phyloP scores from a whole-genome alignment of 495 filamentous ascomycete genomes.

The Trichocladium uniseriatum region DNA sequence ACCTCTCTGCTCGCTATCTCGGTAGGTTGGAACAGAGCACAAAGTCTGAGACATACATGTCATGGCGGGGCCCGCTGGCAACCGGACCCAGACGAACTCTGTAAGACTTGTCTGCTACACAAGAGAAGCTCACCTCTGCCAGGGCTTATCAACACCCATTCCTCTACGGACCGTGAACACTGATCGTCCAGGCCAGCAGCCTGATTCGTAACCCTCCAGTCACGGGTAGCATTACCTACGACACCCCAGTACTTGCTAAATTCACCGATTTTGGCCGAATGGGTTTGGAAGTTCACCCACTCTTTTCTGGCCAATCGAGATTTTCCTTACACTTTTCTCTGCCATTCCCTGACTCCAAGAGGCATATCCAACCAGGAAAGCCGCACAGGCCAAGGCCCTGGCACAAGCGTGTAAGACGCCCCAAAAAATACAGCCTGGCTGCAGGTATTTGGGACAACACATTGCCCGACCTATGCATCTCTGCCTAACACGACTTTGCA shows the following conservation, averaged over 20 bases:
- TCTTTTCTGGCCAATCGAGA: conserved; percentile 6
- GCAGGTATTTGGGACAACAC: conserved; percentile 31
- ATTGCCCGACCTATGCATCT: conserved; percentile 42
- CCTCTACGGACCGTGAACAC: conserved; percentile 1
- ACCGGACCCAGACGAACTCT: conserved; percentile 13
- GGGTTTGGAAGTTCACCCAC: neutral
- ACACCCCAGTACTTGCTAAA: neutral
- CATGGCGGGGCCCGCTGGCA: conserved; percentile 9
- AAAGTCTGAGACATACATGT: conserved; percentile 16
- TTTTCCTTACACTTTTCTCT: neutral
- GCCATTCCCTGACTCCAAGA: neutral
- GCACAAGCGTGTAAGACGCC: conserved; percentile 9
- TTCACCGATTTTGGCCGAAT: conserved; percentile 3
- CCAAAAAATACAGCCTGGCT: conserved; percentile 24
- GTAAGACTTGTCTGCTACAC: too few species aligned
- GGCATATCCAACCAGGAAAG: neutral
- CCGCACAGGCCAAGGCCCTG: conserved; percentile 9
- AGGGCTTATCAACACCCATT: conserved; percentile 6
- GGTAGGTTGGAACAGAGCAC: conserved; percentile 14
- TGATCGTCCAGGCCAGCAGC: too few species aligned
- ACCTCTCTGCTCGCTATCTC: conserved; percentile 9
- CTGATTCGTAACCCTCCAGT: too few species aligned
- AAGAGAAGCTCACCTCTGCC: neutral
- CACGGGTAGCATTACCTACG: too few species aligned
- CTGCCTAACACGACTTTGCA: conserved; percentile 42